phyloP scores from a whole-genome alignment of 495 filamentous ascomycete genomes.

The Halenospora varia region DNA sequence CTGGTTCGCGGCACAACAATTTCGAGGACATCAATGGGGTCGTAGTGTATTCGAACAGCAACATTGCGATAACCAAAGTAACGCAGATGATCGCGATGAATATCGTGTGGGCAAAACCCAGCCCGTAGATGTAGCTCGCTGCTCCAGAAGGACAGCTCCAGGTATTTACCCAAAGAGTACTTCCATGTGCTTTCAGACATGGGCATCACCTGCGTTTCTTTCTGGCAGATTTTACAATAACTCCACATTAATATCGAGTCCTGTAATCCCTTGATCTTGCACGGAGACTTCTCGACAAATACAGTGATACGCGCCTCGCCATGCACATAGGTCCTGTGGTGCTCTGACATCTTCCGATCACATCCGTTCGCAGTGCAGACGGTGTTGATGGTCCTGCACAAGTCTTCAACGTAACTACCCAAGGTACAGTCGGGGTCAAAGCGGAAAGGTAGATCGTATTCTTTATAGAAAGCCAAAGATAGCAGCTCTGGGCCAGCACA shows the following conservation, averaged over 20 bases:
- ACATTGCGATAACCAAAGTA: conserved; percentile 89
- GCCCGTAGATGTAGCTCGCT: conserved; percentile 72
- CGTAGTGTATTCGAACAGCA: conserved; percentile 85
- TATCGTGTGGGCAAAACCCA: conserved; percentile 86
- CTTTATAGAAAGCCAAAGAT: conserved; percentile 87
- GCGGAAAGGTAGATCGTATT: conserved; percentile 61
- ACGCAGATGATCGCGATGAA: conserved; percentile 85
- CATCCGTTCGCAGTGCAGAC: conserved; percentile 81
- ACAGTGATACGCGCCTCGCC: conserved; percentile 91
- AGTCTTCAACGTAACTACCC: conserved; percentile 91
- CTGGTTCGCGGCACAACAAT: conserved; percentile 86
- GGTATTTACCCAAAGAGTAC: conserved; percentile 96
- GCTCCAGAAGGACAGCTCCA: conserved; percentile 96
- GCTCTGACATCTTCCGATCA: conserved; percentile 83
- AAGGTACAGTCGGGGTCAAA: conserved; percentile 88
- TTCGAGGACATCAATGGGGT: conserved; percentile 88
- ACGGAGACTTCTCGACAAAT: conserved; percentile 72
- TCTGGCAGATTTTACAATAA: conserved; percentile 83
- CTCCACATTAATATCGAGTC: conserved; percentile 97
- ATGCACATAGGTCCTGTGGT: conserved; percentile 96
- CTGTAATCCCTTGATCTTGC: conserved; percentile 64
- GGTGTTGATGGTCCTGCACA: conserved; percentile 70
- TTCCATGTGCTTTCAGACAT: conserved; percentile 98
- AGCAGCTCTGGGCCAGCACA: conserved; percentile 86
- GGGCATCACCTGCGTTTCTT: conserved; percentile 81